Evolutionary conservation across 2,329 filamentous ascomycete genomes (phyloP).

Genomic region (Zymoseptoria crescenta): DNA sequence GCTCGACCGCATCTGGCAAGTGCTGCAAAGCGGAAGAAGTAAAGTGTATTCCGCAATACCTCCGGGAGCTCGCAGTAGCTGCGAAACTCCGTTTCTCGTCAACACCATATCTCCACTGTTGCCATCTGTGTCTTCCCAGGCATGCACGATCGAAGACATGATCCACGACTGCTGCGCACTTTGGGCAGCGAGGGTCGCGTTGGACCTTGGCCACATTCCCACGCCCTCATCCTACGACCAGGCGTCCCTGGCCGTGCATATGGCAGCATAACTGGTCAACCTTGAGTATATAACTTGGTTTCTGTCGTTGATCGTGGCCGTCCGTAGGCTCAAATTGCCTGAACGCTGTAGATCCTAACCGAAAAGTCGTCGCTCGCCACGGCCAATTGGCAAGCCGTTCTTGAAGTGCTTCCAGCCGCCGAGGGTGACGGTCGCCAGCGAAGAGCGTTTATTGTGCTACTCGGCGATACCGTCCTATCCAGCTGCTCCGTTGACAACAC

Average conservation of each 20-base stretch:
- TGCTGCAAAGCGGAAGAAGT: background rate
- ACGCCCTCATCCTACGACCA: too few relatives aligned
- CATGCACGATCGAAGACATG: too few relatives aligned
- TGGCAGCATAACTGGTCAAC: too few relatives aligned
- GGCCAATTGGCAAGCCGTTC: conserved; percentile 21
- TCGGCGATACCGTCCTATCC: conserved; percentile 13
- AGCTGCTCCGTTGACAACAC: conserved; percentile 8
- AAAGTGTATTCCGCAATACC: background rate
- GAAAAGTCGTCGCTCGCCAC: conserved; percentile 37
- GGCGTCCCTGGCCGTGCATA: too few relatives aligned
- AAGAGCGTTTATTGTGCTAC: conserved; percentile 23
- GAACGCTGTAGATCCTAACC: conserved; percentile 28
- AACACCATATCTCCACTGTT: too few relatives aligned
- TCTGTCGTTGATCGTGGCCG: background rate
- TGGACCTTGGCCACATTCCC: too few relatives aligned
- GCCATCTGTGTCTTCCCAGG: too few relatives aligned
- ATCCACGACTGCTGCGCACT: too few relatives aligned
- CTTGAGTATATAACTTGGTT: too few relatives aligned
- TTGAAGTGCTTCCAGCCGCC: background rate
- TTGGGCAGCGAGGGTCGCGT: too few relatives aligned
- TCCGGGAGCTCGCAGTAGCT: too few relatives aligned
- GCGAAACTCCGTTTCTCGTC: too few relatives aligned
- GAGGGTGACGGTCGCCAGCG: conserved; percentile 22
- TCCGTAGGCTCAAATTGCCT: background rate
- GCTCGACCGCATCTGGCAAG: background rate